phyloP scores from a whole-genome alignment of 208 protist genomes.

The Trypanosoma lewisi region DNA sequence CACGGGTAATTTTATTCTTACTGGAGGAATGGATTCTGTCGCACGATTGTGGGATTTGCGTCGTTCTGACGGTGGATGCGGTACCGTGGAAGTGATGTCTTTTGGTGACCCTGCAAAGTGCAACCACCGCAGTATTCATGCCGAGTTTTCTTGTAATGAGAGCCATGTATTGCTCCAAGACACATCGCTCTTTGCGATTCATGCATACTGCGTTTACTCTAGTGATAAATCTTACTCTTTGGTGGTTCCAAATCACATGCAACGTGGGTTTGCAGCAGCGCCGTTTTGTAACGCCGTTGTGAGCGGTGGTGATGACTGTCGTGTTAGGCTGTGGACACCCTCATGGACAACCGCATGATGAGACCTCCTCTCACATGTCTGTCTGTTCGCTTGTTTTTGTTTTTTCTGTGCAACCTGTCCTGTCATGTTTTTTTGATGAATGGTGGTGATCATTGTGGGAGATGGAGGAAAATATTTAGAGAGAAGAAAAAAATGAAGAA shows the following conservation, averaged over 20 bases:
- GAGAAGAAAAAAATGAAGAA: neutral
- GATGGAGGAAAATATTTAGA: too few relatives aligned
- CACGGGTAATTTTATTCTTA: constrained; percentile 75
- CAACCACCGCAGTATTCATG: constrained; percentile 68
- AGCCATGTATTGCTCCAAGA: constrained; percentile 73
- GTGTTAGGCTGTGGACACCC: constrained; percentile 78
- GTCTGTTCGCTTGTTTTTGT: constrained; percentile 12
- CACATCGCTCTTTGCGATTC: constrained; percentile 51
- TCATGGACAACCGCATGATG: constrained; percentile 55
- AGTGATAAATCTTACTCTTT: constrained; percentile 55
- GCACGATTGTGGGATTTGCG: constrained; percentile 84
- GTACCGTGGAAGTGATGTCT: constrained; percentile 47
- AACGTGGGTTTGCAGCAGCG: constrained; percentile 52
- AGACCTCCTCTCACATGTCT: neutral
- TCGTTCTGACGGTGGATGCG: constrained; percentile 26
- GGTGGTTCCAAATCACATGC: constrained; percentile 59
- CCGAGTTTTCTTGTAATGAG: constrained; percentile 70
- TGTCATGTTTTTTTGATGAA: neutral
- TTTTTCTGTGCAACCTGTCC: neutral
- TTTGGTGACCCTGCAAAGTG: constrained; percentile 79
- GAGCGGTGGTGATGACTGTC: constrained; percentile 81
- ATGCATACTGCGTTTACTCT: constrained; percentile 71
- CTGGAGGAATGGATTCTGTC: constrained; percentile 79
- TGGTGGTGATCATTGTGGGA: neutral
- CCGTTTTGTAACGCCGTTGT: constrained; percentile 58